A percentile compares a stretch with the other conserved stretches of the same genome.
phyloP scores from a whole-genome alignment of 164 flowering plant species.

The Hamamelis virginiana region DNA sequence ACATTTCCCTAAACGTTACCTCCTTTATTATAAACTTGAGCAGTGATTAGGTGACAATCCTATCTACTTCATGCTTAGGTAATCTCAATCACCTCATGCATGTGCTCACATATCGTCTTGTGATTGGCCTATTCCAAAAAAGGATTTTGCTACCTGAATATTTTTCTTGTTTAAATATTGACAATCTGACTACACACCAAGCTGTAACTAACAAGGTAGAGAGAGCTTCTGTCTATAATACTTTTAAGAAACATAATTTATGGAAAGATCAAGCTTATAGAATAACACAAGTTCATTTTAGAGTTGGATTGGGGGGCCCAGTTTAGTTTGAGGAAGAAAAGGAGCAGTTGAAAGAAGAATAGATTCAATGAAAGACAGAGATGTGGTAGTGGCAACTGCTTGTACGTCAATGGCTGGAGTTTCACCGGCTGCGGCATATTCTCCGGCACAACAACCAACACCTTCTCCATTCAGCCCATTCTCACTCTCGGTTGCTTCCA shows the following conservation, averaged over 20 bases:
- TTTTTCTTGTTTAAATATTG: no score
- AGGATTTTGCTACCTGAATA: not conserved
- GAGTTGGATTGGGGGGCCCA: constrained; percentile 9
- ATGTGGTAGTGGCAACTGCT: not conserved
- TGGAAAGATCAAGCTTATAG: not conserved
- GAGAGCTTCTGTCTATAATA: not conserved
- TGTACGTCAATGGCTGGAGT: constrained; percentile 26
- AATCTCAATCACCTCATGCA: no score
- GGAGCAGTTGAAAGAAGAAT: constrained; percentile 11
- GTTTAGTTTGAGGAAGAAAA: not conserved
- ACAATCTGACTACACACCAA: no score
- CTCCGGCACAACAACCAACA: constrained; percentile 33
- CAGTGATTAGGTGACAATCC: no score
- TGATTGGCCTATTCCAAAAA: not conserved
- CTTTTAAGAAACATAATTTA: not conserved
- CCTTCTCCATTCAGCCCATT: constrained; percentile 56
- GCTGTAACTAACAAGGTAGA: not conserved
- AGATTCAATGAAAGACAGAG: constrained; percentile 1
- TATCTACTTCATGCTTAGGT: no score
- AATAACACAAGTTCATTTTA: constrained; percentile 15
- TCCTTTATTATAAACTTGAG: no score
- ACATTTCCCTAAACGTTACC: no score
- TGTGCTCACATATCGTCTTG: not conserved
- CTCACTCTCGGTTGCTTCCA: constrained; percentile 33
- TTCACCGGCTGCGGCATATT: constrained; percentile 14